These are phyloP conservation scores for Lactarius akahatsu DNA, from an alignment of 768 basidiomycete genomes.

Conservation along the genomic window DNA sequence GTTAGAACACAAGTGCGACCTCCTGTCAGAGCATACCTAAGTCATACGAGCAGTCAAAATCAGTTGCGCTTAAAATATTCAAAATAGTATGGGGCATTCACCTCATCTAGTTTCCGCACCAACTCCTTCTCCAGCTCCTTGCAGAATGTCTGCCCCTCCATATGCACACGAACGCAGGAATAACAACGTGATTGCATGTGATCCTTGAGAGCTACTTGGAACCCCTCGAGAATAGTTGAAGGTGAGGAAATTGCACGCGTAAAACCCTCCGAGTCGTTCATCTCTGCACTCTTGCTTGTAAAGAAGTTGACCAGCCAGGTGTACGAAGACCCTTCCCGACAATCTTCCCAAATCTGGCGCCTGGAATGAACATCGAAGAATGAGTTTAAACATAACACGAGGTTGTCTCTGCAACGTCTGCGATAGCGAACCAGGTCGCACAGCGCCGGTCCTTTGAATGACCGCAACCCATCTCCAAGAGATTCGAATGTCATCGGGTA, in stretches of 20 bases:
- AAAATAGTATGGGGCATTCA: neutral
- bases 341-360: neutral
- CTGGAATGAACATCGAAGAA: too few species aligned
- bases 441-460: too few species aligned
- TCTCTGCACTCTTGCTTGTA: neutral
- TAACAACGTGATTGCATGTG: neutral
- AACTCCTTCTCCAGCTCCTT: constrained; percentile 2
- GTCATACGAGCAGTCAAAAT: neutral
- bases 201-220: neutral
- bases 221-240: neutral
- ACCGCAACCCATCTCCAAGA: too few species aligned
- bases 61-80: neutral
- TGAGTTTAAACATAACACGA: neutral
- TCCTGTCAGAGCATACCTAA: neutral
- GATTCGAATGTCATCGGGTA: too few species aligned
- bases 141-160: neutral
- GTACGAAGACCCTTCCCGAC: neutral
- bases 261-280: neutral
- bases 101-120: neutral
- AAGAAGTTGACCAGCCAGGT: constrained; percentile 1
- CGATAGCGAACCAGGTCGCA: too few species aligned
- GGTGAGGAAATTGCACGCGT: neutral
- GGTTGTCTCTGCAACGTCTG: too few species aligned
- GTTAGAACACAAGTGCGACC: neutral
- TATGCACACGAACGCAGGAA: neutral